Base-by-base conservation (phyloP, 129 eudicot species). In the Heracleum sosnowskyi region DNA sequence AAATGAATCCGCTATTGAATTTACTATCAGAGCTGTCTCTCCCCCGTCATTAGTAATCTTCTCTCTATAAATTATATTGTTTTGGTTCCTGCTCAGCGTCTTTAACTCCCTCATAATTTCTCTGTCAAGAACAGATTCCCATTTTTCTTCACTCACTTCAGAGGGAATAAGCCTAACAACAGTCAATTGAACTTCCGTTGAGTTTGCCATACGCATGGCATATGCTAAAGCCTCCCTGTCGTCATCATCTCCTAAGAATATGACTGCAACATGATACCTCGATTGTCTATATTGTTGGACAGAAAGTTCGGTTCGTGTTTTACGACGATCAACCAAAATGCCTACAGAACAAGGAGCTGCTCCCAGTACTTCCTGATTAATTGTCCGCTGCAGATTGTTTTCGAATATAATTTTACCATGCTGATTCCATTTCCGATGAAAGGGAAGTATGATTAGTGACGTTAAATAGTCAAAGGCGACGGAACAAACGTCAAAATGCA, bases 181-280 rank as follows among this genome's bases (percentile, higher is more conserved):
- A 0, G 84, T 85, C 76, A 87, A 22, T 4, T 79, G 55, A 7
- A 87, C 79, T 7, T 69, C 76, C 0, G 79, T 51, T 0, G 84
- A 85, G 17, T 74, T 80, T 10, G 85, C 84, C 91, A 87, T 85
- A 0, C 91, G 85, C 3, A 57, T 78, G 0, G 82, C 85, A 47
- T 87, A 87, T 1, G 88, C 80, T 46, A 85, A 71, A 8, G 83
- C 88, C 77, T 87, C 91, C 2, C 91, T 76, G 35, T 87, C 91
- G 69, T 87, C 91, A 26, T 28, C 28, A 8, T 85, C 91, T 5
- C 87, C 91, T 16, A 85, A 66, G 77, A 85, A 87, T 15, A 84
- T 55, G 6, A 85, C 83, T 5, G 77, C 83, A n/a, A 87, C 77
- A 0, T 57, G 74, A 39, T 75, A 82, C 17, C 6, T 28, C 0